phyloP scores from a whole-genome alignment of 1,139 yeast species.

The Yamadazyma taylorii region DNA sequence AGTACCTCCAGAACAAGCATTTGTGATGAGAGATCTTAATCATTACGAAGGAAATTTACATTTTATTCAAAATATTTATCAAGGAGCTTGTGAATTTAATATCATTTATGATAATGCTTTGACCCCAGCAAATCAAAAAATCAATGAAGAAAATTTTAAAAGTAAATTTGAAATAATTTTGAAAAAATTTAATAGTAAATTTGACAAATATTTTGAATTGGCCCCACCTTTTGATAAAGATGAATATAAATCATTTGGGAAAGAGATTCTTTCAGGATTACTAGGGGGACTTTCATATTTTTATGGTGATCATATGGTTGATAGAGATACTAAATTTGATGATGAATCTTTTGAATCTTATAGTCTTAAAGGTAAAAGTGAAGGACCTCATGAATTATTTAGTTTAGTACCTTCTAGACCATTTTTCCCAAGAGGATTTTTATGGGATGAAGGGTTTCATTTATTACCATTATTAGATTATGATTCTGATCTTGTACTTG shows the following conservation, averaged over 20 bases:
- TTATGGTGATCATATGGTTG: conserved; percentile 85
- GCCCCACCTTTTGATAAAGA: conserved; percentile 52
- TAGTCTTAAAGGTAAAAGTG: conserved; percentile 50
- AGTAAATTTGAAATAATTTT: conserved; percentile 37
- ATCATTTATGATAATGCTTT: conserved; percentile 54
- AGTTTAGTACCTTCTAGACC: conserved; percentile 91
- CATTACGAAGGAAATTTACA: conserved; percentile 76
- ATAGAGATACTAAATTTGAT: conserved; percentile 65
- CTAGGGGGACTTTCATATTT: conserved; percentile 90
- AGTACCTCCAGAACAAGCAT: conserved; percentile 51
- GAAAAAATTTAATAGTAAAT: conserved; percentile 52
- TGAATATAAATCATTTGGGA: conserved; percentile 60
- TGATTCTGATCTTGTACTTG: conserved; percentile 82
- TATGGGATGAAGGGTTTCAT: conserved; percentile 99
- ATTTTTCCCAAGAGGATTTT: conserved; percentile 93
- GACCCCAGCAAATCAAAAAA: conserved; percentile 39
- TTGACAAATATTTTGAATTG: conserved; percentile 53
- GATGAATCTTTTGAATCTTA: conserved; percentile 63
- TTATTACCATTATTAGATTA: conserved; percentile 77
- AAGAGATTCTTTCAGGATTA: conserved; percentile 77
- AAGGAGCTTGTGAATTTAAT: conserved; percentile 78
- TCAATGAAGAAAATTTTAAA: conserved; percentile 44
- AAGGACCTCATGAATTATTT: conserved; percentile 73
- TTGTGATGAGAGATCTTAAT: conserved; percentile 59
- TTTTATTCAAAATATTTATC: conserved; percentile 70